These are phyloP conservation scores for Herpetospermum pedunculosum DNA, from an alignment of 306 rosid species.

Conservation along the genomic window DNA sequence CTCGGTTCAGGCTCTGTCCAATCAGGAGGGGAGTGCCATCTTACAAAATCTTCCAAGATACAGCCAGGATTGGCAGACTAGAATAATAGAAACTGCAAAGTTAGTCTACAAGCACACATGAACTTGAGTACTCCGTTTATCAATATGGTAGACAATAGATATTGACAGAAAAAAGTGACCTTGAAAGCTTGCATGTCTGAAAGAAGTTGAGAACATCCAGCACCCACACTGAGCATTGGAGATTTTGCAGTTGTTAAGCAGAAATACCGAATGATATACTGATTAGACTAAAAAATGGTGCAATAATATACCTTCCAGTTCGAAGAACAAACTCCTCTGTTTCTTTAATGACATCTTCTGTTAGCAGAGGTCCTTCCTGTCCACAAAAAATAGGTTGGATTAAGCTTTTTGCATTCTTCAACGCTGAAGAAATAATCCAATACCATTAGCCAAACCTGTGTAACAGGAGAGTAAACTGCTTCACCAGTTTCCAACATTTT, in stretches of 20 bases:
- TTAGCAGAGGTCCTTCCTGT: slow-evolving; percentile 92
- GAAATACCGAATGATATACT: slow-evolving; percentile 4
- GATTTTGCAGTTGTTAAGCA: slow-evolving; percentile 26
- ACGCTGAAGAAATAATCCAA: background rate
- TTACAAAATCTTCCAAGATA: slow-evolving; percentile 93
- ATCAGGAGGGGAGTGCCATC: slow-evolving; percentile 99
- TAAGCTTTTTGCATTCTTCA: slow-evolving; percentile 4
- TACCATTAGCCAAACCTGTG: slow-evolving; percentile 54
- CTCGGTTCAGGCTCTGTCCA: slow-evolving; percentile 64
- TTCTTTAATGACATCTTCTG: slow-evolving; percentile 93
- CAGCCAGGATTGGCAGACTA: slow-evolving; percentile 99
- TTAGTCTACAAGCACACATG: background rate
- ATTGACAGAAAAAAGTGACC: slow-evolving; percentile 32
- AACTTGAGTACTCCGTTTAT: slow-evolving; percentile 13
- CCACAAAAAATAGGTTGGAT: background rate
- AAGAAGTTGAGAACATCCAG: slow-evolving; percentile 98
- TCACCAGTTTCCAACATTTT: slow-evolving; percentile 96
- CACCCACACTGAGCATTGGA: slow-evolving; percentile 82
- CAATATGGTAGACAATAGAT: slow-evolving; percentile 12
- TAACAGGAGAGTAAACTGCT: slow-evolving; percentile 75
- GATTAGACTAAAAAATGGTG: background rate
- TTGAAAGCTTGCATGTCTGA: slow-evolving; percentile 99
- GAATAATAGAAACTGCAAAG: slow-evolving; percentile 11
- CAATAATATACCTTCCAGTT: slow-evolving; percentile 79
- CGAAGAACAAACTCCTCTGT: slow-evolving; percentile 95